phyloP scores from a whole-genome alignment of 2,329 filamentous ascomycete genomes.

The Alternaria arbusti region DNA sequence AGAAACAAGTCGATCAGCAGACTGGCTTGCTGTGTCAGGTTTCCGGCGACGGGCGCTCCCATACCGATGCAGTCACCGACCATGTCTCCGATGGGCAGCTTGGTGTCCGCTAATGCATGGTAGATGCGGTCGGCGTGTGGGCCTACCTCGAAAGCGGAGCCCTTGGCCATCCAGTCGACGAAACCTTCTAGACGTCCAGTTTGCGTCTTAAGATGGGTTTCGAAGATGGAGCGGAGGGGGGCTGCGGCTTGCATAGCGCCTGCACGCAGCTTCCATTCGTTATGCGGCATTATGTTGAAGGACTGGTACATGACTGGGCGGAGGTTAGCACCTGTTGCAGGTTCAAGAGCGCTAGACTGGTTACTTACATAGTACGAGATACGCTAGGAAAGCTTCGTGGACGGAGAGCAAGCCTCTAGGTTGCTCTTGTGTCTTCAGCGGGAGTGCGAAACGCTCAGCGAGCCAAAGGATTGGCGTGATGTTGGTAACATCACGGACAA shows the following conservation, averaged over 20 bases:
- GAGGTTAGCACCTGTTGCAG: background rate
- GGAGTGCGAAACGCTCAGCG: slow-evolving; percentile 68
- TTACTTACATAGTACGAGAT: slow-evolving; percentile 64
- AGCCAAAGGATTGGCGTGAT: slow-evolving; percentile 69
- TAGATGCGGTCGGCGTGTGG: slow-evolving; percentile 60
- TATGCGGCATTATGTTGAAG: slow-evolving; percentile 60
- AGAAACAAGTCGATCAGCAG: slow-evolving; percentile 61
- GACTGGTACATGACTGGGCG: slow-evolving; percentile 58
- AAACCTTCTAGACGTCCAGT: slow-evolving; percentile 60
- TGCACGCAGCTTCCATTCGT: slow-evolving; percentile 58
- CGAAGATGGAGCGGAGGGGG: slow-evolving; percentile 70
- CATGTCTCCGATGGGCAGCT: slow-evolving; percentile 56
- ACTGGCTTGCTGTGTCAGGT: slow-evolving; percentile 61
- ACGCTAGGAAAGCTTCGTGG: slow-evolving; percentile 58
- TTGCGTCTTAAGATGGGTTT: slow-evolving; percentile 70
- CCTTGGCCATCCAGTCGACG: slow-evolving; percentile 53
- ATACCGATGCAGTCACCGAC: slow-evolving; percentile 59
- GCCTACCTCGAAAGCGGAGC: slow-evolving; percentile 63
- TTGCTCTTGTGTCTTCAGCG: slow-evolving; percentile 68
- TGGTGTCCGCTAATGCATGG: slow-evolving; percentile 56
- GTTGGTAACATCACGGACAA: slow-evolving; percentile 72
- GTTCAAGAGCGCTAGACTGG: background rate
- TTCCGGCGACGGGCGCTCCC: slow-evolving; percentile 58
- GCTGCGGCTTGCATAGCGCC: slow-evolving; percentile 57
- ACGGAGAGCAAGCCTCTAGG: slow-evolving; percentile 62